Evolutionary conservation across 192 early-diverging fungal genomes (phyloP).

Genomic region (Gamsiella multidivaricata): DNA sequence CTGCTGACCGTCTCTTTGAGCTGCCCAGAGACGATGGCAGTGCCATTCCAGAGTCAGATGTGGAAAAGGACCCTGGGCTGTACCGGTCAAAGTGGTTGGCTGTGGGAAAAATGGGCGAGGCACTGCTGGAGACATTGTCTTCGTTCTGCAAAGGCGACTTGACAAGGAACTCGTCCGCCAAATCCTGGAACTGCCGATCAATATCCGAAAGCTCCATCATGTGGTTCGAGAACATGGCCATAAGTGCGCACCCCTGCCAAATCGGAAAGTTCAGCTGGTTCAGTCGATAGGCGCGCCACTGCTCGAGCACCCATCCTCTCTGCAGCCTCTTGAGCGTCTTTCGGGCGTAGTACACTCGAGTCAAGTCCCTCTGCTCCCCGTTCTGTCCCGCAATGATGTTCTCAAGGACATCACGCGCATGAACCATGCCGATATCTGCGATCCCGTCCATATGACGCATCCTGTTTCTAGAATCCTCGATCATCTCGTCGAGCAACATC

Average conservation of each 20-base stretch:
- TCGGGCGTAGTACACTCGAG: constrained; percentile 38
- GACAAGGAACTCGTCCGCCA: constrained; percentile 37
- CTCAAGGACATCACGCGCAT: constrained; percentile 43
- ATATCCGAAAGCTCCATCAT: constrained; percentile 32
- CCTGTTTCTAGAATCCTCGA: constrained; percentile 40
- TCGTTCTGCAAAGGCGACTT: constrained; percentile 15
- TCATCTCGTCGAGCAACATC: constrained; percentile 29
- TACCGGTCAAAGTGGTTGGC: constrained; percentile 6
- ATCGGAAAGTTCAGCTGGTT: constrained; percentile 31
- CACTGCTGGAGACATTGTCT: not conserved
- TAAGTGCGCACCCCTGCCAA: constrained; percentile 49
- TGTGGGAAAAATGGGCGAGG: not conserved
- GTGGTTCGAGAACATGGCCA: constrained; percentile 48
- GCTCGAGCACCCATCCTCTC: constrained; percentile 49
- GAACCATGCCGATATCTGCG: constrained; percentile 34
- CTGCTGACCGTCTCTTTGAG: not conserved
- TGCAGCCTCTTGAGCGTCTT: constrained; percentile 36
- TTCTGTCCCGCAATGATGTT: constrained; percentile 34
- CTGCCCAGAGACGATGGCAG: not conserved
- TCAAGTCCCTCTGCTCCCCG: constrained; percentile 28
- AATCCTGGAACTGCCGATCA: constrained; percentile 35
- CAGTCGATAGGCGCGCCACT: constrained; percentile 36
- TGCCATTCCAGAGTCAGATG: not conserved
- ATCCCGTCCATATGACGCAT: constrained; percentile 50
- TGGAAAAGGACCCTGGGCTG: constrained; percentile 6